Base-by-base conservation (phyloP, 768 basidiomycete species). In the Collybia sp. region DNA sequence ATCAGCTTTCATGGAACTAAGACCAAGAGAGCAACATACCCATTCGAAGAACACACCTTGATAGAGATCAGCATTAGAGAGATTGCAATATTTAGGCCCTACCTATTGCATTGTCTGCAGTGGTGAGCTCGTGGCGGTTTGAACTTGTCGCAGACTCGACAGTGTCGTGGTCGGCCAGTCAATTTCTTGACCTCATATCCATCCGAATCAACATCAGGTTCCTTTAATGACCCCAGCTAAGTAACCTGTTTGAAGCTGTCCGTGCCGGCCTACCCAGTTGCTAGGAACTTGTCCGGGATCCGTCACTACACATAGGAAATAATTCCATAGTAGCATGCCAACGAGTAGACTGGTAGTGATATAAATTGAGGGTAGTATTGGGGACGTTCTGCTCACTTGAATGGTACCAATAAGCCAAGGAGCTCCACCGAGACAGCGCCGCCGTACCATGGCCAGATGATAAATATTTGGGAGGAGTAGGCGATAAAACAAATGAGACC, bases 391-490 rank as follows among this genome's bases (percentile, higher is more conserved):
- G 68, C 86, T 60, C 60, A 93, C 93, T 95, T 94, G 86, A 95
- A 95, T 8, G 95, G 95, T 2, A 81, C 52, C 16, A 96, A 73
- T n/a, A 94, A 73, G 16, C 63, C 68, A 33, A 95, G 49, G 38
- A 95, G 79, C 57, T 93, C 82, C 35, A 88, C 66, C 12, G 89
- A 83, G 51, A 89, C 51, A 42, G 66, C 83, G 32, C 76, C 65
- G 34, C 92, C 90, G 58, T 94, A 95, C 91, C 91, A 96, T 16
- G 92, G 93, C 91, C 76, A 78, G 61, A 96, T 82, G 49, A 97
- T 73, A 66, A 88, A 93, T 55, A 92, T 76, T 63, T 98, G 95
- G 2, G 86, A 82, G 5, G 88, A 85, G 62, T 91, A 90, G 2
- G 89, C 80, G 52, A 97, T 93, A 65, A 97, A 98, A 43, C 72